Conservation (phyloP, 768 basidiomycete genomes). For the Tricholoma furcatifolium region DNA sequence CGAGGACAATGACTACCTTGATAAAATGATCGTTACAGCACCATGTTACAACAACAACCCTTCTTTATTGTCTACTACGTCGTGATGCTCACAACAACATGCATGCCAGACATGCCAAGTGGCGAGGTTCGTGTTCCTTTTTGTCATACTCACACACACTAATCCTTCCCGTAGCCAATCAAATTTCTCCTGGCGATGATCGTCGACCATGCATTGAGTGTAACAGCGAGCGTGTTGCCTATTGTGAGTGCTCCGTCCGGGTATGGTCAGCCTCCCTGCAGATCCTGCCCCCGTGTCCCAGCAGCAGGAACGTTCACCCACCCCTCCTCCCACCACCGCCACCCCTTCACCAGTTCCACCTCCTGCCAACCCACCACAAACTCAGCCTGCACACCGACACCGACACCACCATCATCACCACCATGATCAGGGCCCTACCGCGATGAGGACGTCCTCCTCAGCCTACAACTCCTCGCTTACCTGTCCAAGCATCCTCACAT, state of each 20-base stretch:
- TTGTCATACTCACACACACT: no score
- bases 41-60: no score
- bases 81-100: no score
- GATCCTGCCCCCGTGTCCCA: slow-evolving; percentile 6
- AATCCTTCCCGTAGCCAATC: no score
- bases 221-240: no score
- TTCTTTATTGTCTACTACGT: no score
- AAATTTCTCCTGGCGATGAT: no score
- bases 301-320: neutral
- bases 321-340: neutral
- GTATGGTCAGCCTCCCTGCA: slow-evolving; percentile 53
- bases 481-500: slow-evolving; percentile 98
- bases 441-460: slow-evolving; percentile 91
- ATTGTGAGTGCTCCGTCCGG: slow-evolving; percentile 70
- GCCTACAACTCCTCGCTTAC: slow-evolving; percentile 92
- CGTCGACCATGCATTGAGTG: no score
- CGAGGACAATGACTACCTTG: no score
- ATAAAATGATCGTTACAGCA: no score
- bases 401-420: slow-evolving; percentile 2
- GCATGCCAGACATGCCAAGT: no score
- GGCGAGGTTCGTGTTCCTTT: no score
- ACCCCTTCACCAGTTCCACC: neutral
- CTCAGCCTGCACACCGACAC: slow-evolving; percentile 1
- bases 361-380: neutral
- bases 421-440: slow-evolving; percentile 66